Evolutionary conservation across 257 asterid species (phyloP).

Genomic region (Primulina eburnea): DNA sequence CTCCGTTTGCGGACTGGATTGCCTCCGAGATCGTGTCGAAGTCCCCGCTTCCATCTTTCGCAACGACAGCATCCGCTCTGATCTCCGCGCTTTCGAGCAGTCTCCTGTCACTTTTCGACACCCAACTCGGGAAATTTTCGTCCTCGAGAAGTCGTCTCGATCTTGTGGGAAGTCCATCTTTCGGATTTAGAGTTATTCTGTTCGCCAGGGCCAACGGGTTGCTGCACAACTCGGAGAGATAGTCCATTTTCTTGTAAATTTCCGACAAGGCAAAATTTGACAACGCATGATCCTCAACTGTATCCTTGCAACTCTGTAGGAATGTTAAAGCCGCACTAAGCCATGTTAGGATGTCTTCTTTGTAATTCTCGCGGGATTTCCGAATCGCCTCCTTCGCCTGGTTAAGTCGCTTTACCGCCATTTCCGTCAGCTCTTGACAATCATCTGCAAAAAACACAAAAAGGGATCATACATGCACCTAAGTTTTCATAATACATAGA

Average conservation of each 20-base stretch:
- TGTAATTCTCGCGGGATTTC: conserved; percentile 42
- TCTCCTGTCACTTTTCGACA: conserved; percentile 42
- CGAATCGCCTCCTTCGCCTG: conserved; percentile 51
- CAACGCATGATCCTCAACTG: conserved; percentile 30
- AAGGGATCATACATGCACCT: too few species aligned
- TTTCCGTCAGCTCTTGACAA: conserved; percentile 50
- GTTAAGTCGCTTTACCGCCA: conserved; percentile 48
- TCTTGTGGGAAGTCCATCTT: background rate
- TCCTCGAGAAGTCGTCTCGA: conserved; percentile 25
- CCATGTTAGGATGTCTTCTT: conserved; percentile 71
- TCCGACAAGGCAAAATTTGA: conserved; percentile 35
- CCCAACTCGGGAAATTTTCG: conserved; percentile 47
- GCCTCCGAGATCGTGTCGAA: conserved; percentile 57
- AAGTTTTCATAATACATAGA: too few species aligned
- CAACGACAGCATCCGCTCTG: conserved; percentile 59
- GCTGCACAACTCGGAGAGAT: conserved; percentile 51
- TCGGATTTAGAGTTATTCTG: conserved; percentile 29
- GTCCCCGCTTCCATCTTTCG: conserved; percentile 73
- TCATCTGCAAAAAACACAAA: conserved; percentile 22
- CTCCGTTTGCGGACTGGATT: conserved; percentile 49
- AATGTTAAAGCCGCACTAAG: conserved; percentile 70
- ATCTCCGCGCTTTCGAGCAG: conserved; percentile 39
- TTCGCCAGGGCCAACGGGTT: conserved; percentile 60
- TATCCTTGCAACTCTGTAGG: conserved; percentile 67
- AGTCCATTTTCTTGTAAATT: conserved; percentile 54